A percentile compares a stretch with the other conserved stretches of the same genome.
phyloP scores from a whole-genome alignment of 768 basidiomycete genomes.

The Lyophyllum shimeji region DNA sequence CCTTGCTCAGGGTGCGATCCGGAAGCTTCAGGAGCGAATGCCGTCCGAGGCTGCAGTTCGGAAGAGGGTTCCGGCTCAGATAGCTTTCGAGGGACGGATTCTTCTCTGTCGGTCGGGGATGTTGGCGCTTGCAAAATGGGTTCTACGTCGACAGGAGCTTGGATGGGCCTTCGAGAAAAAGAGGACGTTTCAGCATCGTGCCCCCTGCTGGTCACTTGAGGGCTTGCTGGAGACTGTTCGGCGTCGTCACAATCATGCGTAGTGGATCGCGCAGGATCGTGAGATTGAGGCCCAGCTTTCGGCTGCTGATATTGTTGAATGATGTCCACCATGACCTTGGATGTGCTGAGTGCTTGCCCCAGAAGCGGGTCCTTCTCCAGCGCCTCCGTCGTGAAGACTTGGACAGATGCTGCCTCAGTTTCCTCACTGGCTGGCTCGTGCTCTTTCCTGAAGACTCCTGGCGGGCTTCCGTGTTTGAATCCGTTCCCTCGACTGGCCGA shows the following conservation, averaged over 20 bases:
- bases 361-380: slow-evolving; percentile 5
- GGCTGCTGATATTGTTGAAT: not conserved
- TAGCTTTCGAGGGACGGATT: not conserved
- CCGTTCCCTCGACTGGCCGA: not conserved
- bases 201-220: not conserved
- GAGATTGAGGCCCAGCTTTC: not conserved
- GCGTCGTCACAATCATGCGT: not conserved
- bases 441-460: no score
- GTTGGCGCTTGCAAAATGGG: not conserved
- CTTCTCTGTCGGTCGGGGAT: not conserved
- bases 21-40: not conserved
- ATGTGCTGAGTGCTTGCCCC: not conserved
- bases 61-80: not conserved
- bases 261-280: no score
- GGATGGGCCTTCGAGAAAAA: no score
- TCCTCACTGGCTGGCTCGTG: no score
- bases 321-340: slow-evolving; percentile 7
- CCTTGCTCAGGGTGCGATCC: not conserved
- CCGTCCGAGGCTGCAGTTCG: not conserved
- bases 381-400: not conserved
- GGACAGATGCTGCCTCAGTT: not conserved
- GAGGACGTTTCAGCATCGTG: not conserved
- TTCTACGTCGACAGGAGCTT: no score
- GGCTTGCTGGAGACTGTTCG: not conserved
- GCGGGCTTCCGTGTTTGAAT: no score